Evolutionary conservation across 768 basidiomycete species (phyloP), one percentile per base, ranked within the genome.

Genomic region (Trametopsis cervina): DNA sequence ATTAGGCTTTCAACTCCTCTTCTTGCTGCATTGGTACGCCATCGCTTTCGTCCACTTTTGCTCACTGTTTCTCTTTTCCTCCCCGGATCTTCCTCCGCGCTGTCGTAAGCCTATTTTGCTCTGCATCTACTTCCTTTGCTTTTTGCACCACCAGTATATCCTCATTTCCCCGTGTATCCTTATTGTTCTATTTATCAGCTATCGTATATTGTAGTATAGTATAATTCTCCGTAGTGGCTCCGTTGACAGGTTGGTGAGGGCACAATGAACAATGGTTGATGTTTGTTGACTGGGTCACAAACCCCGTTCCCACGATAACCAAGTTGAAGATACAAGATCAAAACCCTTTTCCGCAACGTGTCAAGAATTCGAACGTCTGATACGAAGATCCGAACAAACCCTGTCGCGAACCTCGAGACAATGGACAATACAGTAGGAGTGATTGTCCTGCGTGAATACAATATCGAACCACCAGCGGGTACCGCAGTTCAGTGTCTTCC

Each of bases 401-500:
- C n/a, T n/a, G n/a, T n/a, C n/a, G n/a, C n/a, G n/a, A n/a, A n/a
- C n/a, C n/a, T n/a, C n/a, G n/a, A n/a, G 29, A 33, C 29, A 33
- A 33, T 33, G 29, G 29, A 33, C 29, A 33, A 33, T 33, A 15
- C 7, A 15, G 29, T 33, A 7, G 15, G 15, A 33, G 29, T 15
- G 15, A 33, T 7, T 33, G 7, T 33, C 29, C 29, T 15, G 15
- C 29, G 29, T 33, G 29, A 33, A 33, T 33, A 15, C 7, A 33
- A 15, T 7, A 15, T 33, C 29, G 29, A 7, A 33, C 7, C 29
- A 33, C 9, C 29, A 33, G 9, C 29, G 29, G 9, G 29, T 18
- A 17, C 17, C 17, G 39, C 11, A 9, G 9, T 9, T 44, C 27
- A 85, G 63, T 87, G 85, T 49, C 83, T 68, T 33, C 76, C 79